Conservation (phyloP, 1,284 basidiomycete species). For the Ustilago sp. region DNA sequence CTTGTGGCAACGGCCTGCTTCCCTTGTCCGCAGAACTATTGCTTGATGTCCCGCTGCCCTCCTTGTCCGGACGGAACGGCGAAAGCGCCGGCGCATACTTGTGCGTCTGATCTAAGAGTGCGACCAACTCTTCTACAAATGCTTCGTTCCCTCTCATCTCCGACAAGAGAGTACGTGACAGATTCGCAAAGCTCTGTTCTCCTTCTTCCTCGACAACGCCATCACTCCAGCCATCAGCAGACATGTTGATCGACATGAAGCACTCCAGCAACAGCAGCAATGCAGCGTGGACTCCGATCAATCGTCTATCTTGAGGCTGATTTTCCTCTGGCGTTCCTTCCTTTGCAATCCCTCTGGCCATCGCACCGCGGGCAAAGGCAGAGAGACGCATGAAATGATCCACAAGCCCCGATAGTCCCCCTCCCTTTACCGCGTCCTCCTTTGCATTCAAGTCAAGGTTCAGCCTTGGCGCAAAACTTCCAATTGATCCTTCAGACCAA, state of each 20-base stretch:
- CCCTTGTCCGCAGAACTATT: no score
- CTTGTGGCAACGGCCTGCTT: slow-evolving; percentile 28
- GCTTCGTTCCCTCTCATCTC: slow-evolving; percentile 16
- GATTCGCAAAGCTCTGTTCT: background rate
- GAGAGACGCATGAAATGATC: slow-evolving; percentile 33
- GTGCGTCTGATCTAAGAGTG: slow-evolving; percentile 42
- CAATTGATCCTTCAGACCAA: background rate
- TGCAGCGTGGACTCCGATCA: slow-evolving; percentile 46
- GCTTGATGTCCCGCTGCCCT: background rate
- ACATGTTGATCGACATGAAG: slow-evolving; percentile 44
- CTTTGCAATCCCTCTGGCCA: slow-evolving; percentile 35
- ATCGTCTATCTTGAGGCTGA: slow-evolving; percentile 36
- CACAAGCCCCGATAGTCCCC: slow-evolving; percentile 25
- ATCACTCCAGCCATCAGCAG: slow-evolving; percentile 40
- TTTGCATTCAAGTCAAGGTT: background rate
- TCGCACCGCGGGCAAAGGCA: slow-evolving; percentile 37
- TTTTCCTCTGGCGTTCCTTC: slow-evolving; percentile 19
- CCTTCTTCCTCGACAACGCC: background rate
- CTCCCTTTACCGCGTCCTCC: background rate
- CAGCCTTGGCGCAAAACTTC: background rate
- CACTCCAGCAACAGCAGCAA: slow-evolving; percentile 47
- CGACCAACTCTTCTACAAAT: slow-evolving; percentile 36
- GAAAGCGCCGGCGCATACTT: slow-evolving; percentile 53
- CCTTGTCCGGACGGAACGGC: slow-evolving; percentile 41
- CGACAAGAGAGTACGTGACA: slow-evolving; percentile 16